Base-by-base conservation (phyloP, 2,329 filamentous ascomycete genomes). In the Fusarium transvaalense region DNA sequence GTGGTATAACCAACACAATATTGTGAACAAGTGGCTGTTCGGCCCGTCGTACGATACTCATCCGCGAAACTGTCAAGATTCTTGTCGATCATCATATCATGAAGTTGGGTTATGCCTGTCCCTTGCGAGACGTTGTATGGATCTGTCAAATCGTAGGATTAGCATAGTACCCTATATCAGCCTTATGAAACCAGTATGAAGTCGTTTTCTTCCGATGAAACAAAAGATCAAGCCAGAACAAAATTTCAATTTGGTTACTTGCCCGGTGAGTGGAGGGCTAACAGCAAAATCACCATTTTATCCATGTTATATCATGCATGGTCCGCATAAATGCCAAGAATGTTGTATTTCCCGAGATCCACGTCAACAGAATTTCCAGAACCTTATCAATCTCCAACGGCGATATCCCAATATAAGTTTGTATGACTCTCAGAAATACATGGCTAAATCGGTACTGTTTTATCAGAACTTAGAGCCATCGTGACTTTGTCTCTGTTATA, bases 71-170 rank as follows among this genome's bases (percentile, higher is more conserved):
- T 21, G 23, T 38, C n/a, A 39, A 13, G 2, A 17, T 4, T 14
- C 5, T 19, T 29, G 47, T 38, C 34, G 47, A 51, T 51, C 47
- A 51, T 50, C 47, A 12, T 29, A 29, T 39, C 23, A 51, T 39
- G n/a, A 34, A 37, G 4, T 27, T 10, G 9, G 3, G 9, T 9
- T 19, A 13, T 13, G 1, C 23, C 23, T 17, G 9, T 50, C 25
- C 29, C 13, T 2, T 12, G 12, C 12, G 15, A 21, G 23, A 3
- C 4, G 29, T n/a, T 21, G 9, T 6, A 7, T 25, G 46, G 17
- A 17, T 19, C 8, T 23, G 38, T 17, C 9, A 6, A 17, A 17
- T 10, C 38, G 8, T 9, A 14, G 14, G n/a, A n/a, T 9, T 29
- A 29, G 23, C 13, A 41, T 25, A 9, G 6, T 17, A 6, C 32